Conservation (phyloP, 306 rosid genomes). For the Trifolium dubium region DNA sequence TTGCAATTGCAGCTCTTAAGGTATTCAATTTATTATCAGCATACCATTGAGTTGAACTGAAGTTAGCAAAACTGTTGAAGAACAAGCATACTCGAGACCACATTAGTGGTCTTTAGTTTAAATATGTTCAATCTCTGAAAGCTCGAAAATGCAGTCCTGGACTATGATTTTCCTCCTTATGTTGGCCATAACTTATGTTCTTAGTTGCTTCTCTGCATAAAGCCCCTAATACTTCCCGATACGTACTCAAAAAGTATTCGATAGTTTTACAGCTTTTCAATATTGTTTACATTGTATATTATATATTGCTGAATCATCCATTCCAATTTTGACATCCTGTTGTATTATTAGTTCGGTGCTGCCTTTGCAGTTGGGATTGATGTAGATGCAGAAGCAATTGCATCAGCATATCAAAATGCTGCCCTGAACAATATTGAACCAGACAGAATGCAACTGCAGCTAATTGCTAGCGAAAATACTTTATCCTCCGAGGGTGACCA, state of each 20-base stretch:
- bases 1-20: slow-evolving; percentile 86
- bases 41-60: slow-evolving; percentile 24
- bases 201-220: background rate
- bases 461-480: slow-evolving; percentile 46
- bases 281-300: slow-evolving; percentile 5
- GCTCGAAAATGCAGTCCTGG: slow-evolving; percentile 29
- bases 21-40: slow-evolving; percentile 45
- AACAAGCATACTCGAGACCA: slow-evolving; percentile 22
- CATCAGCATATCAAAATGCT: slow-evolving; percentile 76
- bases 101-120: background rate
- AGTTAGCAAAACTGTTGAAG: slow-evolving; percentile 9
- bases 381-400: slow-evolving; percentile 79
- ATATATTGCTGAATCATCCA: slow-evolving; percentile 25
- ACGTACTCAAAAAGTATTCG: background rate
- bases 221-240: background rate
- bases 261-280: background rate
- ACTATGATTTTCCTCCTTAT: slow-evolving; percentile 3
- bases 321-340: slow-evolving; percentile 36
- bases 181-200: background rate
- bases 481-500: slow-evolving; percentile 19
- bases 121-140: slow-evolving; percentile 9
- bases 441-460: slow-evolving; percentile 64
- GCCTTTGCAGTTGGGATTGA: slow-evolving; percentile 81
- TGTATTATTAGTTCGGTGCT: slow-evolving; percentile 73
- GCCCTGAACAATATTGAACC: slow-evolving; percentile 70